Conservation (phyloP, 1,284 basidiomycete genomes). For the Mycosarcoma maydis region DNA sequence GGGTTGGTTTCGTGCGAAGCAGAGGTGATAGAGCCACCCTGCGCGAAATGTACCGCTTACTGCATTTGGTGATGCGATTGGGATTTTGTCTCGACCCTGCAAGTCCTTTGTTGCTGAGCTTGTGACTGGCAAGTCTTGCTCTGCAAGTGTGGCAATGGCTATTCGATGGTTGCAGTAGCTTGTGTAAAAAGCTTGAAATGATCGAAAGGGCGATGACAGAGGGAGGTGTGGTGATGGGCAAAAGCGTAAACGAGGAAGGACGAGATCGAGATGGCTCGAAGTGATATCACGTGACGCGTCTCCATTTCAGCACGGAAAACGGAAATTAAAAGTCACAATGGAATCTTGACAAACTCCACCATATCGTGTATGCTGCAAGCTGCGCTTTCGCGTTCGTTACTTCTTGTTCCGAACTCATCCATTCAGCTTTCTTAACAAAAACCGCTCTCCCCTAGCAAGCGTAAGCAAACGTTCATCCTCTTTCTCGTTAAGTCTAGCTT, state of each 20-base stretch:
- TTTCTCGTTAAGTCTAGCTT: no score
- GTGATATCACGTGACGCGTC: constrained; percentile 29
- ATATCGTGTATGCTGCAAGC: no score
- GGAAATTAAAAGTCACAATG: constrained; percentile 8
- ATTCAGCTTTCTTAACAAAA: background rate
- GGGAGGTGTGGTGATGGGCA: no score
- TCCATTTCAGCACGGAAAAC: constrained; percentile 23
- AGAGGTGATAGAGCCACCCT: constrained; percentile 30
- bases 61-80: constrained; percentile 15
- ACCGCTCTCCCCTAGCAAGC: no score
- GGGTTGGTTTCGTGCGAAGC: no score
- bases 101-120: background rate
- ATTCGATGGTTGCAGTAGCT: no score
- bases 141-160: no score
- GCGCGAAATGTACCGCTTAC: constrained; percentile 17
- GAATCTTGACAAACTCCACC: constrained; percentile 18
- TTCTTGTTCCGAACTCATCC: constrained; percentile 7
- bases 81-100: background rate
- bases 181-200: no score
- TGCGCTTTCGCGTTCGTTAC: constrained; percentile 9
- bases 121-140: no score
- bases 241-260: no score
- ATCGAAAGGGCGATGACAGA: background rate
- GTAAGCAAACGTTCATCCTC: no score
- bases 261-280: constrained; percentile 19